phyloP scores from a whole-genome alignment of 306 rosid species.

The Dryas drummondii region DNA sequence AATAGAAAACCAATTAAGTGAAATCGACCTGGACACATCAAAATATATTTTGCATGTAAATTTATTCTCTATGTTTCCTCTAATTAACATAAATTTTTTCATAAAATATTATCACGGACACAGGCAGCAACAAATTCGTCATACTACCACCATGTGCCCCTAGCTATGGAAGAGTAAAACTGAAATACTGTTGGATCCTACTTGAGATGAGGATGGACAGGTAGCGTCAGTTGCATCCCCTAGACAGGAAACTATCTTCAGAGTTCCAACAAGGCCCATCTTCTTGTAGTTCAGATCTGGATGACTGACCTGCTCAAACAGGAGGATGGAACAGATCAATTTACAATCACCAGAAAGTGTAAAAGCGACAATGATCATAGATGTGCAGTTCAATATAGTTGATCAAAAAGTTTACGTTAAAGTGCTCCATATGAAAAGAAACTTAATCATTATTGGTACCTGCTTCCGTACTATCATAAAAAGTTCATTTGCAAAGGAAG shows the following conservation, averaged over 20 bases:
- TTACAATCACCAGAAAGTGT: not conserved
- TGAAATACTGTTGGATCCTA: constrained; percentile 1
- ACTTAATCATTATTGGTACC: constrained; percentile 19
- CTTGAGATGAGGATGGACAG: constrained; percentile 28
- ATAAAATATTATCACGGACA: not conserved
- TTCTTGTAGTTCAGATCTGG: constrained; percentile 40
- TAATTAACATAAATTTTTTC: not conserved
- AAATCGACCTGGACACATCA: not conserved
- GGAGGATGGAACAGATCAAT: constrained; percentile 14
- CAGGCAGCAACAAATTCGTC: not conserved
- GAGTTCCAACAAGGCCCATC: constrained; percentile 45
- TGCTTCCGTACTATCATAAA: constrained; percentile 43
- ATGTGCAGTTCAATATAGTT: constrained; percentile 7
- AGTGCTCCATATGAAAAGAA: not conserved
- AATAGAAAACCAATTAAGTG: not conserved
- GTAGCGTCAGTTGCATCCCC: constrained; percentile 30
- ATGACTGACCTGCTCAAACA: constrained; percentile 30
- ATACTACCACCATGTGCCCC: not conserved
- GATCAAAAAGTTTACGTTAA: not conserved
- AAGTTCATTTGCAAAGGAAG: constrained; percentile 41
- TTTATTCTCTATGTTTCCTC: not conserved
- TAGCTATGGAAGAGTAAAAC: not conserved
- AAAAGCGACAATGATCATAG: not conserved
- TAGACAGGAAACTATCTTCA: constrained; percentile 38
- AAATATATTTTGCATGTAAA: not conserved